A percentile compares a stretch with the other conserved stretches of the same genome.
Evolutionary conservation across 495 filamentous ascomycete genomes (phyloP).

Genomic region (Entonaema liquescens): DNA sequence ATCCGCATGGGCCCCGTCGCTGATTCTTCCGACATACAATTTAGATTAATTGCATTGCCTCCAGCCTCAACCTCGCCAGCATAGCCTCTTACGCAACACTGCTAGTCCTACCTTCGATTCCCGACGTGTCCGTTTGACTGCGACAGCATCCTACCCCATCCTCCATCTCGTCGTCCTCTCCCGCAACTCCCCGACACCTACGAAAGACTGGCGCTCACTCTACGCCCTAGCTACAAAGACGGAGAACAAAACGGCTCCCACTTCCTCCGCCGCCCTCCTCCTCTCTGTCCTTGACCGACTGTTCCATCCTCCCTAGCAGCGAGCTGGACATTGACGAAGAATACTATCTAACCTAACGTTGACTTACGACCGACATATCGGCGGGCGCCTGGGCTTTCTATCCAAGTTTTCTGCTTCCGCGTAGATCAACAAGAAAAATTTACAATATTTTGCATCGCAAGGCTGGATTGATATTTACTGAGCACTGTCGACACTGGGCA

Average conservation of each 20-base stretch:
- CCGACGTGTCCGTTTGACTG: conserved; percentile 30
- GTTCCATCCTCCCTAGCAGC: conserved; percentile 58
- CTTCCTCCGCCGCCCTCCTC: conserved; percentile 54
- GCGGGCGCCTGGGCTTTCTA: conserved; percentile 52
- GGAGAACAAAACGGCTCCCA: conserved; percentile 54
- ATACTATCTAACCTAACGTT: conserved; percentile 36
- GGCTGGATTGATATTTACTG: conserved; percentile 7
- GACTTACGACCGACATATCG: conserved; percentile 46
- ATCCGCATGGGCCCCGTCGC: conserved; percentile 33
- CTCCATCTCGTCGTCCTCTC: conserved; percentile 15
- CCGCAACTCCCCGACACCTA: conserved; percentile 6
- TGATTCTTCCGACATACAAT: conserved; percentile 39
- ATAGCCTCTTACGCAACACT: conserved; percentile 41
- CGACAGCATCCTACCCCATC: conserved; percentile 28
- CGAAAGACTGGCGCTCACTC: conserved; percentile 20
- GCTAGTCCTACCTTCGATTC: conserved; percentile 18
- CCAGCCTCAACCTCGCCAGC: conserved; percentile 36
- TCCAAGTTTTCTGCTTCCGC: conserved; percentile 13
- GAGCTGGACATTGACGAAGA: conserved; percentile 27
- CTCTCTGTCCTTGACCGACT: conserved; percentile 58
- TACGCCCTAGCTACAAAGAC: conserved; percentile 46
- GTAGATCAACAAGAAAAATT: conserved; percentile 24
- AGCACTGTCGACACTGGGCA: conserved; percentile 25
- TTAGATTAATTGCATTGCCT: conserved; percentile 39
- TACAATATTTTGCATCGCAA: conserved; percentile 8